phyloP scores from a whole-genome alignment of 805 yeast species.

The Candida silvicultrix region DNA sequence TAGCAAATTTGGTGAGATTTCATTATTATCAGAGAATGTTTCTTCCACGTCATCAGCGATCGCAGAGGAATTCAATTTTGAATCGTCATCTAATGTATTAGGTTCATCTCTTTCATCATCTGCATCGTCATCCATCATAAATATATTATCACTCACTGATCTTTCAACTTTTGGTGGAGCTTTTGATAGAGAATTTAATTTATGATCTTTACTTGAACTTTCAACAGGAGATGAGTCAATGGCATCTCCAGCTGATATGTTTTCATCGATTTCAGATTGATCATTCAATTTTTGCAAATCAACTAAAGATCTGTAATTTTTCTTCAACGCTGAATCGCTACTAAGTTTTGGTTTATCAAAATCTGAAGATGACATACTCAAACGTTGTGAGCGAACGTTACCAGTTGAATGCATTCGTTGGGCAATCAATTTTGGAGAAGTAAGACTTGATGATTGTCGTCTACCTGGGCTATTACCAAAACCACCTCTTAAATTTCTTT shows the following conservation, averaged over 20 bases:
- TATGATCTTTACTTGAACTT: background rate
- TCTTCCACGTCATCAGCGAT: conserved; percentile 6
- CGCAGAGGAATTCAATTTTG: background rate
- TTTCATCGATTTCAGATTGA: conserved; percentile 1
- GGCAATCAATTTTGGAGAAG: conserved; percentile 15
- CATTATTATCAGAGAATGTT: conserved; percentile 11
- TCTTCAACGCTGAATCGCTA: conserved; percentile 6
- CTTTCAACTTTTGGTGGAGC: conserved; percentile 5
- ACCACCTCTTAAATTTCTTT: conserved; percentile 1
- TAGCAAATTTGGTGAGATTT: conserved; percentile 14
- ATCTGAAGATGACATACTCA: conserved; percentile 20
- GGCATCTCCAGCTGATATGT: background rate
- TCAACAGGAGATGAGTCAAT: background rate
- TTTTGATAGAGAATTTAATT: background rate
- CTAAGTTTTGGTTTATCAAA: conserved; percentile 12
- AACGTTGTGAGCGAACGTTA: conserved; percentile 9
- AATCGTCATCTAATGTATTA: background rate
- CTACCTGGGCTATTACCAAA: background rate
- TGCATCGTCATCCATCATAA: conserved; percentile 40
- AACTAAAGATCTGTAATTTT: conserved; percentile 18
- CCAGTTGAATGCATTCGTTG: background rate
- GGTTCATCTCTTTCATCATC: conserved; percentile 9
- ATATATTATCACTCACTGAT: conserved; percentile 29
- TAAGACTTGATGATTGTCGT: conserved; percentile 8
- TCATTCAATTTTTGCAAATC: conserved; percentile 15